Conservation (phyloP, 768 basidiomycete genomes). For the Kwoniella heveanensis region DNA sequence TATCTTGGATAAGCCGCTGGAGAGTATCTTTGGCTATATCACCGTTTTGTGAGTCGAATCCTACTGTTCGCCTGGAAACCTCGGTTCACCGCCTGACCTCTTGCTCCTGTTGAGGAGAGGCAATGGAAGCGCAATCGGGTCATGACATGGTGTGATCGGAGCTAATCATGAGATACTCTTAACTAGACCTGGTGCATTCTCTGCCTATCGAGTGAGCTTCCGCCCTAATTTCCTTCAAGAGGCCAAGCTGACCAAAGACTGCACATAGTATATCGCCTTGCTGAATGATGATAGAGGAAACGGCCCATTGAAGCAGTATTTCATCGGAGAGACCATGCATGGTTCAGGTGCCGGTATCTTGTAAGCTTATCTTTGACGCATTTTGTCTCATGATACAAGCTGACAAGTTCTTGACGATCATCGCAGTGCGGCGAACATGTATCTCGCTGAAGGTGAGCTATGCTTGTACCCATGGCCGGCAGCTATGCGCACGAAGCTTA, state of each 20-base stretch:
- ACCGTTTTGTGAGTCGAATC: slow-evolving; percentile 67
- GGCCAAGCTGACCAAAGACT: not conserved
- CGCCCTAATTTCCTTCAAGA: not conserved
- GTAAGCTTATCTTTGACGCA: slow-evolving; percentile 33
- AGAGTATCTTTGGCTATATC: slow-evolving; percentile 65
- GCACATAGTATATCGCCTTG: slow-evolving; percentile 68
- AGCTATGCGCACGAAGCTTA: too few relatives aligned
- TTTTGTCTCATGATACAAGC: not conserved
- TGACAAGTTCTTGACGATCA: slow-evolving; percentile 8
- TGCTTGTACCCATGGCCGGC: too few relatives aligned
- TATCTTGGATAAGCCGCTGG: slow-evolving; percentile 84
- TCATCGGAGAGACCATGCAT: slow-evolving; percentile 89
- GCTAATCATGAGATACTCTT: slow-evolving; percentile 9
- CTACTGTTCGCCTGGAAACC: not conserved
- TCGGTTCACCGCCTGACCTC: too few relatives aligned
- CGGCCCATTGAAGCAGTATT: slow-evolving; percentile 92
- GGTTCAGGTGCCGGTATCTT: slow-evolving; percentile 56
- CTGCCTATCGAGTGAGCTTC: slow-evolving; percentile 67
- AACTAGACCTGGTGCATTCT: slow-evolving; percentile 77
- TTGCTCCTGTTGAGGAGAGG: too few relatives aligned
- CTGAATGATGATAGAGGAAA: slow-evolving; percentile 81
- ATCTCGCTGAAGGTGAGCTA: slow-evolving; percentile 74
- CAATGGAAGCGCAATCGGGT: too few relatives aligned
- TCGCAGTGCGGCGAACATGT: slow-evolving; percentile 57
- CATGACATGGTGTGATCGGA: too few relatives aligned